Base-by-base conservation (phyloP, 805 yeast genomes). In the Spathaspora passalidarum region DNA sequence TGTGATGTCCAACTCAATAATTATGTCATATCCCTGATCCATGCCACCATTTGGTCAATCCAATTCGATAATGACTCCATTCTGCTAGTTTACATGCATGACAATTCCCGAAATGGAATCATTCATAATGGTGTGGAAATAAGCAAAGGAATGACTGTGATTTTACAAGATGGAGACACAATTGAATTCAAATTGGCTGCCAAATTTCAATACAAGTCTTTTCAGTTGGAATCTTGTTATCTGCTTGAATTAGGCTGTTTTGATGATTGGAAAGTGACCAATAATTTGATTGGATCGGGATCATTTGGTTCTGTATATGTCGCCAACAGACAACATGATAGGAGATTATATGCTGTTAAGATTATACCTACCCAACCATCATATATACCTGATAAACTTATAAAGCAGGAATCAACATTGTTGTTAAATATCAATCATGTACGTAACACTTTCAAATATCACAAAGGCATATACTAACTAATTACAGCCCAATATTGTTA, bases 251-350 rank as follows among this genome's bases (percentile, higher is more conserved):
- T 29, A 13, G 34, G 4, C 23, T 9, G n/a, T 10, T 37, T 53
- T 25, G 42, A 32, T 2, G 45, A 25, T 45, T 81, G 86, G 86
- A 45, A 43, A 2, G 61, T 79, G 3, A 53, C 69, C 2, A 56
- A 73, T 3, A 64, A 65, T 22, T 52, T 75, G 3, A 56, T 81
- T 22, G 86, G 86, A 0, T 62, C 65, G 43, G 86, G 86, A 1
- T 75, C 84, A 0, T 81, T 79, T 67, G 86, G 87, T 1, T 69
- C 71, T 44, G 84, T 80, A 2, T 65, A 61, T 47, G 57, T 72
- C 20, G 69, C 75, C 5, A 45, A 54, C 34, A 56, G 61, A 16
- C 49, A 53, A 9, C 34, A 40, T n/a, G 49, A 56, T 9, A 47
- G 47, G 4, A 62, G 56, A 38, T 56, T 68, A 19, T 80, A 61